phyloP scores from a whole-genome alignment of 495 filamentous ascomycete species.

The Daldinia childiae region DNA sequence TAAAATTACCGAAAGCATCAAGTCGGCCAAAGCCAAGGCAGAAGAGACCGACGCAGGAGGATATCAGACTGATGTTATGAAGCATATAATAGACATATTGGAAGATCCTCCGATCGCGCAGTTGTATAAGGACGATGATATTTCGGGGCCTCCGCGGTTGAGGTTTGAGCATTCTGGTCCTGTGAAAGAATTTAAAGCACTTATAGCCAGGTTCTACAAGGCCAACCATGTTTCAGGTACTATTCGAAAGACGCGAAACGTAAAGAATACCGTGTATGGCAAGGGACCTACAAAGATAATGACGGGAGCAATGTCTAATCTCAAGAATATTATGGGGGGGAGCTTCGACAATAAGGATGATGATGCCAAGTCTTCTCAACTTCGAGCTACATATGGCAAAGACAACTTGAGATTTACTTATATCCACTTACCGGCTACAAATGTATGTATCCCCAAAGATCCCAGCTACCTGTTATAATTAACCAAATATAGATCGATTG shows the following conservation, averaged over 20 bases:
- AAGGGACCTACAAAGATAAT: conserved; percentile 12
- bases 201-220: conserved; percentile 21
- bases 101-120: conserved; percentile 13
- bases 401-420: conserved; percentile 9
- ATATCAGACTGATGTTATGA: too few species aligned
- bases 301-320: not conserved
- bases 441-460: conserved; percentile 11
- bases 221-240: conserved; percentile 3
- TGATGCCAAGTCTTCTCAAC: not conserved
- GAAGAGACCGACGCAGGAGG: too few species aligned
- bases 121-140: conserved; percentile 9
- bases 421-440: conserved; percentile 24
- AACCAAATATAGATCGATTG: conserved; percentile 14
- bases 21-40: not conserved
- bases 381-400: not conserved
- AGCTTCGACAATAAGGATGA: not conserved
- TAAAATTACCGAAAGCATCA: conserved; percentile 1
- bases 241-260: conserved; percentile 2
- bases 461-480: not conserved
- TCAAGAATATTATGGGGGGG: not conserved
- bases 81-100: conserved; percentile 10
- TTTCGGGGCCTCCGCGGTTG: not conserved
- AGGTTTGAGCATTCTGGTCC: not conserved
- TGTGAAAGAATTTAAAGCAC: not conserved
- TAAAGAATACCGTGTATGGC: conserved; percentile 8